Base-by-base conservation (phyloP, 805 yeast genomes). In the Yarrowia bubula region DNA sequence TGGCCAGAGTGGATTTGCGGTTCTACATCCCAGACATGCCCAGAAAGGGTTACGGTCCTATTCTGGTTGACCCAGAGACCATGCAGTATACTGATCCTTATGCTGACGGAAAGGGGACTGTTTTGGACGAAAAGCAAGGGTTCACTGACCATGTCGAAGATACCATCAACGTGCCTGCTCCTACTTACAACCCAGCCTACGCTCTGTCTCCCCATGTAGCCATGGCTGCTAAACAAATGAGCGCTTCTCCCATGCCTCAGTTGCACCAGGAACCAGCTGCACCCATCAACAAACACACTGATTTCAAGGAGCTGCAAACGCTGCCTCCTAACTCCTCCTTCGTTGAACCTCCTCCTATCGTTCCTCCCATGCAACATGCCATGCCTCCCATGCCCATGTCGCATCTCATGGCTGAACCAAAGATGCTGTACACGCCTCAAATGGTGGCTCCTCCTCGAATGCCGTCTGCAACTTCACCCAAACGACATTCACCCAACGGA, bases 1-100 rank as follows among this genome's bases (percentile, higher is more conserved):
- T 86, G 39, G 84, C 86, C 22, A 82, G 96, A 74, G 84, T 87
- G 55, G 95, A 89, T 74, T 78, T 89, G 71, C 81, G 95, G 73
- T 89, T 89, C 76, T 89, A 89, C 80, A 85, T 89, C 74, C 93
- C 95, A 13, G 92, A 88, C 73, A 75, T 73, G 50, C 76, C 84
- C 65, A 81, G 79, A 9, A 70, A 71, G 44, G 75, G 64, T 37
- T 37, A 47, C 18, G 65, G 65, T 0, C 62, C 62, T 15, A 51
- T 51, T 38, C 33, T 51, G 28, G 33, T 51, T 8, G 43, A 51
- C 35, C 58, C 58, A 13, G 58, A 51, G 11, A 51, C 58, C 17
- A 51, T 51, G 58, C 43, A 51, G 35, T 51, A 51, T 35, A 51
- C 42, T 8, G 58, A 51, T 13, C 58, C 58, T 17, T 51, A 37